Conservation (phyloP, 371 early-diverging fungal genomes). For the Mortierella sp. region DNA sequence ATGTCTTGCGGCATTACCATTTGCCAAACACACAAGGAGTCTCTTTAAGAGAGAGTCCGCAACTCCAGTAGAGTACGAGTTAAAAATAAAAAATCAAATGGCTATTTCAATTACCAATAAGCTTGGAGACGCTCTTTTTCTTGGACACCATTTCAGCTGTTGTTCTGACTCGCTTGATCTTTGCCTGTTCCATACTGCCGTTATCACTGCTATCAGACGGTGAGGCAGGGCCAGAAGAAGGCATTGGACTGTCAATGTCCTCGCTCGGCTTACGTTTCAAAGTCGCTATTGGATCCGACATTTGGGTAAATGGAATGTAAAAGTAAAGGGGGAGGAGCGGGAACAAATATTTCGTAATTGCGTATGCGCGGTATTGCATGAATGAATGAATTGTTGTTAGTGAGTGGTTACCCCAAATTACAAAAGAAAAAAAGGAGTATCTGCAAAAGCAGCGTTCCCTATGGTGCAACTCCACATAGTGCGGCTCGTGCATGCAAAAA, state of each 20-base stretch:
- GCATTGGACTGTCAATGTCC: conserved; percentile 57
- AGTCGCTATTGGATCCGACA: conserved; percentile 37
- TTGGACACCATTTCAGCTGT: conserved; percentile 38
- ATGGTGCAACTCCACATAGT: not conserved
- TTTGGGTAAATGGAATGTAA: not conserved
- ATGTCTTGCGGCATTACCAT: not conserved
- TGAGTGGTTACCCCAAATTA: not conserved
- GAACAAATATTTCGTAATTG: not conserved
- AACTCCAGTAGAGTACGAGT: conserved; percentile 1
- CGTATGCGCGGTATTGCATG: not conserved
- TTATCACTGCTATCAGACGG: conserved; percentile 41
- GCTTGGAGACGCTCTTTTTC: conserved; percentile 49
- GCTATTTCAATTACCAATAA: conserved; percentile 44
- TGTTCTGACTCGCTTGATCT: conserved; percentile 54
- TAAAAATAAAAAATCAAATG: conserved; percentile 8
- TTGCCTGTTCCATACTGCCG: conserved; percentile 35
- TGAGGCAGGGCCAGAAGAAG: conserved; percentile 50
- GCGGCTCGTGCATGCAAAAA: not conserved
- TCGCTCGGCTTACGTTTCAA: conserved; percentile 55
- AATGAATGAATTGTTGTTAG: not conserved
- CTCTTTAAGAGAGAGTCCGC: not conserved
- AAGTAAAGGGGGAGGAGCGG: not conserved
- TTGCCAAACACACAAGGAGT: conserved; percentile 5
- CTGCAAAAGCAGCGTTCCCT: not conserved
- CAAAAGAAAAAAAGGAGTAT: not conserved